Evolutionary conservation across 257 asterid species (phyloP).

Genomic region (Nyctanthes arbortristis): DNA sequence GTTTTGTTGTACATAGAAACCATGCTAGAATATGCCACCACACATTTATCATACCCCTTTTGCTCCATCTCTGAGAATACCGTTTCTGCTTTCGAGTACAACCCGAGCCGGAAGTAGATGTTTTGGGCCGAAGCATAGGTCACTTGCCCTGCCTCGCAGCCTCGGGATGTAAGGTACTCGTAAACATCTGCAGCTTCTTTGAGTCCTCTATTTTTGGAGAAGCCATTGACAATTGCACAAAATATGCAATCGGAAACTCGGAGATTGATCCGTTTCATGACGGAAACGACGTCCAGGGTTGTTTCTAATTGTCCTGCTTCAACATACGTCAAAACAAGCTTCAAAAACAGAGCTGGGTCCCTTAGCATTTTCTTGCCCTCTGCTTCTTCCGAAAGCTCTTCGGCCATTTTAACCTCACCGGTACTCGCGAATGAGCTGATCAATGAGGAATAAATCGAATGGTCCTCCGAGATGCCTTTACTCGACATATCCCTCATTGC

Average conservation of each 20-base stretch:
- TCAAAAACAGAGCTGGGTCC: slow-evolving; percentile 78
- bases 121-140: slow-evolving; percentile 74
- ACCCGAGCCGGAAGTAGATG: slow-evolving; percentile 60
- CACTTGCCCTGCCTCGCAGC: slow-evolving; percentile 88
- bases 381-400: slow-evolving; percentile 71
- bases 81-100: slow-evolving; percentile 56
- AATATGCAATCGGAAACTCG: slow-evolving; percentile 84
- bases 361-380: slow-evolving; percentile 71
- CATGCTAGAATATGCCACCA: slow-evolving; percentile 87
- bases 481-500: slow-evolving; percentile 59
- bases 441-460: slow-evolving; percentile 60
- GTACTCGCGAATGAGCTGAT: slow-evolving; percentile 54
- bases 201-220: slow-evolving; percentile 54
- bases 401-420: slow-evolving; percentile 57
- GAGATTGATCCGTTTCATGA: slow-evolving; percentile 59
- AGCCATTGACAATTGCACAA: slow-evolving; percentile 84
- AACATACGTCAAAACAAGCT: slow-evolving; percentile 60
- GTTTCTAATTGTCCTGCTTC: slow-evolving; percentile 64
- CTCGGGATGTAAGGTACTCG: slow-evolving; percentile 50
- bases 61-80: slow-evolving; percentile 63
- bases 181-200: slow-evolving; percentile 50
- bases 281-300: slow-evolving; percentile 47
- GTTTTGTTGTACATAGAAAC: slow-evolving; percentile 71
- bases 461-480: slow-evolving; percentile 48
- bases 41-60: slow-evolving; percentile 68